Base-by-base conservation (phyloP, 2,329 filamentous ascomycete genomes). In the Sporothrix inflata region DNA sequence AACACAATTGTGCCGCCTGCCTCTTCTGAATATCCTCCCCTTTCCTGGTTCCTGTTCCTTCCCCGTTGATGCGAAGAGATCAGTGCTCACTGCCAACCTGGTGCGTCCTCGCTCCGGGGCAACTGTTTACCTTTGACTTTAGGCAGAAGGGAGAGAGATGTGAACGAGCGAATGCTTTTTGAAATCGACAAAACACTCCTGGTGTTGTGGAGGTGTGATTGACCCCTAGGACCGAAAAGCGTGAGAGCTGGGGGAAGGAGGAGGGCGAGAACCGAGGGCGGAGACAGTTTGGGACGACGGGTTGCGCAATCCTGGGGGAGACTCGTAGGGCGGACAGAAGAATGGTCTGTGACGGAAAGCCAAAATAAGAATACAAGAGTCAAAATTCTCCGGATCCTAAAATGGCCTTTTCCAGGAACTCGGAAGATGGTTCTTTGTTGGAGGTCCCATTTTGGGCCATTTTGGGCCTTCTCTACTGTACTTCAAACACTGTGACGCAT, bases 131-230 rank as follows among this genome's bases (percentile, higher is more conserved):
- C n/a, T n/a, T 9, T 11, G 38, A 30, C 6, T 57, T 24, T 49
- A 49, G 47, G 63, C 70, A 72, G 12, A 61, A 60, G 42, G 38
- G 14, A 16, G 27, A 49, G n/a, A 7, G 12, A 42, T 27, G 21
- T 8, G 9, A 24, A 9, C 3, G 34, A 24, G 66, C 30, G 24
- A 42, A 55, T 40, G 24, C 42, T 34, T 40, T 53, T 55, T 42
- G 38, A 70, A 34, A 34, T 70, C n/a, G 49, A 57, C 49, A 55
- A 60, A 70, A 70, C 68, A 60, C 51, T 45, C 12, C 55, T 65
- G 34, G 45, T 14, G 42, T 61, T 53, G 71, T 69, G 65, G 66
- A 60, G 71, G 68, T 70, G 71, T 73, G 71, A 71, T 73, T 55
- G 51, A 30, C 71, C 34, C 30, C 68, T 40, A 55, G 57, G 71